Base-by-base conservation (phyloP, 2,329 filamentous ascomycete genomes). In the Dactylellina haptotyla region DNA sequence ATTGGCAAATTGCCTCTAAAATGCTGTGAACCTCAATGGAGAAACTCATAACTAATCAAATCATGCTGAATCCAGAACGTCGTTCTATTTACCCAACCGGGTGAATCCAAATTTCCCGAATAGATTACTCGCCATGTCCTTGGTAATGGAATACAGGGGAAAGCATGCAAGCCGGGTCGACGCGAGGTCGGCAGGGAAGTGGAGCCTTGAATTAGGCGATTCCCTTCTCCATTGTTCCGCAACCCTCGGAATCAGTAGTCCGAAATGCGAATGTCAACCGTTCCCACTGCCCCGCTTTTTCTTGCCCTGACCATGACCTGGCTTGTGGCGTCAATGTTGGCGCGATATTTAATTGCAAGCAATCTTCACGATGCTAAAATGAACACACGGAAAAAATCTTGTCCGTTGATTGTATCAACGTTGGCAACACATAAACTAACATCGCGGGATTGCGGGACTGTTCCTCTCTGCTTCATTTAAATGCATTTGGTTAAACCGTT, bases 251-350 rank as follows among this genome's bases (percentile, higher is more conserved):
- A 9, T 16, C 16, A 10, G 8, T n/a, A 18, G 4, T 43, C 39
- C 39, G n/a, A 18, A 4, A 43, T 34, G 6, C 6, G 14, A 18
- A 43, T 43, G 16, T 43, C 6, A 43, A 18, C 6, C 32, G 6
- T 34, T 34, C 32, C 6, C 32, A 25, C 20, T 28, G 23, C 59
- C 48, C 59, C 59, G 51, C 59, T 64, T 64, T 54, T 64, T 46
- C 16, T 10, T 23, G 25, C 59, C 59, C 34, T 64, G 59, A 54
- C 59, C 59, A 46, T 64, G 59, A 41, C 25, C 23, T 3, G 18
- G 14, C n/a, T 20, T 46, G 32, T 34, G 32, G 32, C 32, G 32
- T 34, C 32, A 14, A 6, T 6, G 6, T 34, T 34, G 6, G 14
- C 32, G 32, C 32, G 14, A 34, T 6, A n/a, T n/a, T n/a, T n/a